These are phyloP conservation scores for Chrysoporthe cubensis DNA, from an alignment of 2,329 filamentous ascomycete species.

Conservation along the genomic window DNA sequence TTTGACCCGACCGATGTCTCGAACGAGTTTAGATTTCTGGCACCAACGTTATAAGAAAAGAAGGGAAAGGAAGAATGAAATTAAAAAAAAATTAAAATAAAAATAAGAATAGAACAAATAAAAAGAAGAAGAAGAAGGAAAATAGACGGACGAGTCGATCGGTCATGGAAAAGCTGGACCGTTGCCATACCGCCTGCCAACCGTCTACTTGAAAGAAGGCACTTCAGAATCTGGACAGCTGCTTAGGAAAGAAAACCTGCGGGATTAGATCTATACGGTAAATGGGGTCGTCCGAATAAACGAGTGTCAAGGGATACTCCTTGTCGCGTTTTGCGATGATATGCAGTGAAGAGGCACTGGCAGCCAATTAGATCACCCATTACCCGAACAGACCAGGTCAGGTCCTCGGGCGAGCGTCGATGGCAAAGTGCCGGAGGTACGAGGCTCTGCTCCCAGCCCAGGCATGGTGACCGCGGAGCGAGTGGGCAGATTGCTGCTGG, in stretches of 20 bases:
- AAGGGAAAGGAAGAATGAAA: too few species aligned
- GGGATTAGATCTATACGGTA: slow-evolving; percentile 10
- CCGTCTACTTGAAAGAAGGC: not conserved
- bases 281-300: slow-evolving; percentile 14
- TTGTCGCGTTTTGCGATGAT: slow-evolving; percentile 25
- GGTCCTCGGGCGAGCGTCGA: slow-evolving; percentile 13
- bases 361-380: slow-evolving; percentile 28
- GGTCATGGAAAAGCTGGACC: slow-evolving; percentile 5
- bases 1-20: slow-evolving; percentile 18
- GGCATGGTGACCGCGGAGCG: slow-evolving; percentile 12
- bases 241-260: slow-evolving; percentile 10
- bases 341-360: slow-evolving; percentile 22
- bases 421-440: slow-evolving; percentile 18
- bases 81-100: not conserved
- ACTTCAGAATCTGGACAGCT: not conserved
- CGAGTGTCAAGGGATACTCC: slow-evolving; percentile 25
- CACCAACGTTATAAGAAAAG: too few species aligned
- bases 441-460: slow-evolving; percentile 15
- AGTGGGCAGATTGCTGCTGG: slow-evolving; percentile 2
- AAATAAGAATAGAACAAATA: too few species aligned
- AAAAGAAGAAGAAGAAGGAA: too few species aligned
- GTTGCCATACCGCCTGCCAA: slow-evolving; percentile 3
- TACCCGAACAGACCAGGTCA: slow-evolving; percentile 28
- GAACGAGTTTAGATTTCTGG: not conserved
- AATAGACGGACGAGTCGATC: not conserved